Conservation (phyloP, 202 grass and related monocot species). For the Bolboschoenoplectus hybrid region DNA sequence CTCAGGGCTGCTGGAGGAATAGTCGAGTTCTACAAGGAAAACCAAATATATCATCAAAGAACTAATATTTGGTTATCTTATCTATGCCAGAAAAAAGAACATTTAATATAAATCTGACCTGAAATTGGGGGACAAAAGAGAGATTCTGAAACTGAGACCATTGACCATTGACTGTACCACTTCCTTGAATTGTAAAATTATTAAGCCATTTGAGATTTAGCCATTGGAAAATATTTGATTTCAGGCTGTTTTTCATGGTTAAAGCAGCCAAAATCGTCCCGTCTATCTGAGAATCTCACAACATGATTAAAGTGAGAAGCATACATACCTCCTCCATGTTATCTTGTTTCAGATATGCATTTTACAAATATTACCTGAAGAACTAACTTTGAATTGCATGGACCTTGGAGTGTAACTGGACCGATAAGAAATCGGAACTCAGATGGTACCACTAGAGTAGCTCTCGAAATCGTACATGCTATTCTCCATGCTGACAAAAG, state of each 20-base stretch:
- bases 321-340: neutral
- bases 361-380: constrained; percentile 53
- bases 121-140: constrained; percentile 41
- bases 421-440: constrained; percentile 52
- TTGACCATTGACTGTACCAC: constrained; percentile 61
- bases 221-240: constrained; percentile 60
- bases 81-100: neutral
- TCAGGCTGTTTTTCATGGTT: constrained; percentile 46
- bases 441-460: constrained; percentile 55
- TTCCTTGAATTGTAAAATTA: constrained; percentile 61
- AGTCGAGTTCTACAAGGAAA: constrained; percentile 34
- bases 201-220: constrained; percentile 77
- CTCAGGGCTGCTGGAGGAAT: constrained; percentile 35
- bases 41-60: constrained; percentile 24
- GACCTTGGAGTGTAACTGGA: constrained; percentile 62
- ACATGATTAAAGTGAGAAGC: neutral
- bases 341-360: neutral
- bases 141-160: constrained; percentile 34
- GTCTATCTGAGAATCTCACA: constrained; percentile 56
- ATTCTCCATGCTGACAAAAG: constrained; percentile 62
- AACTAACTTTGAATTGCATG: constrained; percentile 54
- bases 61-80: neutral
- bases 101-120: constrained; percentile 43
- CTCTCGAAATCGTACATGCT: constrained; percentile 49
- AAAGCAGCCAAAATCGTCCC: constrained; percentile 58